Percentiles rank a stretch among this genome's conserved stretches.
Evolutionary conservation across 345 rosid species (phyloP).

Genomic region (Bruguiera parviflora): DNA sequence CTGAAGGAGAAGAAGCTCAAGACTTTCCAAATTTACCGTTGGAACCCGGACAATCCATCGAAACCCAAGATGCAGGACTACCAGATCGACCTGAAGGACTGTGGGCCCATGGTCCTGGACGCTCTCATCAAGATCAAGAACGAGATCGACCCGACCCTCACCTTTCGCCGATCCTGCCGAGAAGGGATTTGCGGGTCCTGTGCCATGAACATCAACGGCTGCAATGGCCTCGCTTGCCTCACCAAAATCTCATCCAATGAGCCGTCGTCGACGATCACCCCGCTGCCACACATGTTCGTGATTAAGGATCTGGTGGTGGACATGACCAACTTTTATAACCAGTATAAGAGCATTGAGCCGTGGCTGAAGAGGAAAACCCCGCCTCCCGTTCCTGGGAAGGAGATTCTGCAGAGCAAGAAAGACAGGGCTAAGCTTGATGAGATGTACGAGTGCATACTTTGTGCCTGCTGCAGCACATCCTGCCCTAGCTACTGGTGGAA

Average conservation of each 20-base stretch:
- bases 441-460: slow-evolving; percentile 92
- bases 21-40: slow-evolving; percentile 88
- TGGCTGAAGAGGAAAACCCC: slow-evolving; percentile 95
- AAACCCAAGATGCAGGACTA: slow-evolving; percentile 69
- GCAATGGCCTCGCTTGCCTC: slow-evolving; percentile 89
- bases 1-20: slow-evolving; percentile 35
- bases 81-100: slow-evolving; percentile 73
- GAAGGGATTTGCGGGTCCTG: slow-evolving; percentile 98
- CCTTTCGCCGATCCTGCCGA: slow-evolving; percentile 94
- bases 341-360: slow-evolving; percentile 97
- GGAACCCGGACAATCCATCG: slow-evolving; percentile 78
- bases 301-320: slow-evolving; percentile 94
- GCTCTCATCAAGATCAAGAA: slow-evolving; percentile 95
- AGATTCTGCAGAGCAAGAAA: slow-evolving; percentile 84
- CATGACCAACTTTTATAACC: slow-evolving; percentile 93
- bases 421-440: slow-evolving; percentile 91
- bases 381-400: slow-evolving; percentile 58
- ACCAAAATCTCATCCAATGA: slow-evolving; percentile 64
- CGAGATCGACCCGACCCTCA: slow-evolving; percentile 88
- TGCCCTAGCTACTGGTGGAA: slow-evolving; percentile 99
- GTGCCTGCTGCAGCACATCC: slow-evolving; percentile 91
- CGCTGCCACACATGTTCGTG: slow-evolving; percentile 93
- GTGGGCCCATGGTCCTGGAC: slow-evolving; percentile 96
- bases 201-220: slow-evolving; percentile 95
- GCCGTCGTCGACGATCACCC: slow-evolving; percentile 48